phyloP scores from a whole-genome alignment of 164 flowering plant genomes.

The Magnolia changhungtana region DNA sequence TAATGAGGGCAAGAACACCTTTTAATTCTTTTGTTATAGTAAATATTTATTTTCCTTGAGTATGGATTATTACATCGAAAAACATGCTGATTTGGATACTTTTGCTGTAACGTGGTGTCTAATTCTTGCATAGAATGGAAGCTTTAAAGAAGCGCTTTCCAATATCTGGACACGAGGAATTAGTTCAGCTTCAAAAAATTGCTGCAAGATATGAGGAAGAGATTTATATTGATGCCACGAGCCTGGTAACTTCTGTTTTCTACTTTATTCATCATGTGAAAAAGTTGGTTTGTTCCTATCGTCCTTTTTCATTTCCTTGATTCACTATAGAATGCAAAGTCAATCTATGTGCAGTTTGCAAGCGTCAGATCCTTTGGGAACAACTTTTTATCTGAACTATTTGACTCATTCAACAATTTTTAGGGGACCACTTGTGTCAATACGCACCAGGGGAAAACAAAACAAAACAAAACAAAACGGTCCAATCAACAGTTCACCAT shows the following conservation, averaged over 20 bases:
- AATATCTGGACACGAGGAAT: conserved; percentile 37
- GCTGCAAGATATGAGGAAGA: conserved; percentile 53
- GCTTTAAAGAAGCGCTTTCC: conserved; percentile 39
- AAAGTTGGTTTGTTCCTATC: neutral
- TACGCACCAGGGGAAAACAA: too few species aligned
- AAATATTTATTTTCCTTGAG: too few species aligned
- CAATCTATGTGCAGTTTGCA: too few species aligned
- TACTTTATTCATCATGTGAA: neutral
- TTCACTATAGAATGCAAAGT: neutral
- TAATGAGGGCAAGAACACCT: too few species aligned
- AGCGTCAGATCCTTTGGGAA: too few species aligned
- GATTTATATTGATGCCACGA: conserved; percentile 36
- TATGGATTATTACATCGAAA: too few species aligned
- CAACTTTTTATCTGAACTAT: too few species aligned
- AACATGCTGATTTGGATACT: neutral
- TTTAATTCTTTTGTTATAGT: too few species aligned
- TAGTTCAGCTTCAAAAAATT: conserved; percentile 39
- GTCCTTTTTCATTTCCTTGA: neutral
- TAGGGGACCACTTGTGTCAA: too few species aligned
- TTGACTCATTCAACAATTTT: too few species aligned
- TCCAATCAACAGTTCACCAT: too few species aligned
- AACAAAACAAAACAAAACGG: too few species aligned
- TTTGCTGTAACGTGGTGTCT: neutral
- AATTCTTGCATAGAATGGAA: conserved; percentile 30
- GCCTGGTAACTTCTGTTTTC: conserved; percentile 30